Evolutionary conservation across 1,284 basidiomycete species (phyloP), one percentile per base, ranked within the genome.

Genomic region (Peniophora sp.): DNA sequence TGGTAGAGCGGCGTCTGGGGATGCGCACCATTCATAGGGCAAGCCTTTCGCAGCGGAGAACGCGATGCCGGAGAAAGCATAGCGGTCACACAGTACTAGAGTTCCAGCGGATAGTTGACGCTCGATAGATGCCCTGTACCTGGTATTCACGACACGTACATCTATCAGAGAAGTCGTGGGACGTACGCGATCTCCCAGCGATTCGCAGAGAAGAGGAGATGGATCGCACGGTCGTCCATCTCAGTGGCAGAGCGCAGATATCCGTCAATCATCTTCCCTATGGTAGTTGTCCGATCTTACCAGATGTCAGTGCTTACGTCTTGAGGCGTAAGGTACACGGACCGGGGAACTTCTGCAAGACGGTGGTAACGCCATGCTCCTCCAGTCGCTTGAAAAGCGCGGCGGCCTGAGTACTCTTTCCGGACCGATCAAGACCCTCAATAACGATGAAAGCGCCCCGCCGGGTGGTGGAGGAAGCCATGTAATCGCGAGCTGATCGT

Each of bases 31-130:
- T 24, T 80, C 74, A 60, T 79, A 81, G 2, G 68, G 62, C 48
- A 72, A 64, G 45, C 74, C 80, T 67, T 98, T 98, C 47, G 93
- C 84, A 3, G 85, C 81, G 1, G 92, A 92, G 68, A 97, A 99
- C 1, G 94, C 95, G 56, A 96, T 88, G 1, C 96, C 97, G 1
- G 94, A 97, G 67, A 97, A 99, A 0, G 94, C 92, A 65, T 99
- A 99, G 35, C 97, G 81, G 66, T 99, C 96, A 60, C 91, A 92
- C 27, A 99, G 71, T 60, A 99, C 73, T 0, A 79, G 79, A 6
- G 81, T 85, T 0, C 94, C 94, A 0, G 70, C 62, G 0, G 68
- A 67, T 11, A 98, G 74, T 20, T 81, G 70, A 5, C 68, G 62
- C 50, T 80, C 72, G 47, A 95, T 92, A 0, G 71, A 73, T 9